Evolutionary conservation across 371 early-diverging fungal species (phyloP).

Genomic region (Haplosporangium sp.): DNA sequence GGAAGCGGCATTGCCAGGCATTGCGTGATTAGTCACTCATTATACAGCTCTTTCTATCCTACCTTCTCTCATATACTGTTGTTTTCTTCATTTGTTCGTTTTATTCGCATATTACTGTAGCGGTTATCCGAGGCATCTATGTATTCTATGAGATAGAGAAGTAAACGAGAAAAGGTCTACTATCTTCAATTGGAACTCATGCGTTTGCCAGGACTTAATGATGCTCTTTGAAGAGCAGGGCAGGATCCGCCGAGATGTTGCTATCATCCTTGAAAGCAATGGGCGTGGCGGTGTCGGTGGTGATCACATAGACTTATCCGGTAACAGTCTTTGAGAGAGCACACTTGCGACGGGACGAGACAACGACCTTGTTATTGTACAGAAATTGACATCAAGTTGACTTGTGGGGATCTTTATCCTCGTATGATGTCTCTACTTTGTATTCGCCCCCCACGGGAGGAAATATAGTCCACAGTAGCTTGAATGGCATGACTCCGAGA

Average conservation of each 20-base stretch:
- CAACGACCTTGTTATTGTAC: slow-evolving; percentile 24
- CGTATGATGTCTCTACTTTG: slow-evolving; percentile 12
- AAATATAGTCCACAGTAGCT: slow-evolving; percentile 7
- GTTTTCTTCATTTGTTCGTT: too few species aligned
- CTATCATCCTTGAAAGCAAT: slow-evolving; percentile 21
- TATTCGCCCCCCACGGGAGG: not conserved
- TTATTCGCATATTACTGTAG: too few species aligned
- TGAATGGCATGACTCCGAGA: slow-evolving; percentile 18
- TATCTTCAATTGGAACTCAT: too few species aligned
- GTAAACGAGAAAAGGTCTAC: too few species aligned
- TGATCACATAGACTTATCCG: slow-evolving; percentile 34
- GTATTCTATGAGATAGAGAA: too few species aligned
- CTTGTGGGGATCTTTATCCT: not conserved
- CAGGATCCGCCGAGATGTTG: slow-evolving; percentile 31
- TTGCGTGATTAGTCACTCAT: slow-evolving; percentile 11
- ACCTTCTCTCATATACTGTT: too few species aligned
- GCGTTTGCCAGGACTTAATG: slow-evolving; percentile 7
- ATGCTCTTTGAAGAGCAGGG: slow-evolving; percentile 26
- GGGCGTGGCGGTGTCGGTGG: slow-evolving; percentile 28
- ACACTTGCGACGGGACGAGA: slow-evolving; percentile 12
- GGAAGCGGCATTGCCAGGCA: slow-evolving; percentile 23
- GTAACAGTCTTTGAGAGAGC: slow-evolving; percentile 4
- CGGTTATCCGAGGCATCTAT: too few species aligned
- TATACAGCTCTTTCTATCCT: too few species aligned
- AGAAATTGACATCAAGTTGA: slow-evolving; percentile 30